Conservation (phyloP, 805 yeast genomes). For the Candida railenensis region DNA sequence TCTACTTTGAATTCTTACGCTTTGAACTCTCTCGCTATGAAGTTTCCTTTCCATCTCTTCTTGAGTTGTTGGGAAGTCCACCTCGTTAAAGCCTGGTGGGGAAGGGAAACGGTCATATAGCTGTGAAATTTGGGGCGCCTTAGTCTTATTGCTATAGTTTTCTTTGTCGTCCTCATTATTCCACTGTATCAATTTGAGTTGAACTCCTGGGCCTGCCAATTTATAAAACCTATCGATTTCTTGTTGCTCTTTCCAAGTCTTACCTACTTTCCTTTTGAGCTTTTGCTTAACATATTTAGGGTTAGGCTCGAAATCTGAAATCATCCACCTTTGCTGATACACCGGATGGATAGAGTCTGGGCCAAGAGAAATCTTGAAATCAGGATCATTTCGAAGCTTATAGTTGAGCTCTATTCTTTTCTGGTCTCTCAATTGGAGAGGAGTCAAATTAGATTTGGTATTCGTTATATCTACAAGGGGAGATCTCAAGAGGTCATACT, state of each 20-base stretch:
- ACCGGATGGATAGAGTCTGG: constrained; percentile 27
- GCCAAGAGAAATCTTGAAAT: constrained; percentile 22
- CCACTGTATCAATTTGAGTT: constrained; percentile 5
- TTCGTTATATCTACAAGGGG: constrained; percentile 3
- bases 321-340: constrained; percentile 33
- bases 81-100: constrained; percentile 41
- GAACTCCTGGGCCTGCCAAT: constrained; percentile 7
- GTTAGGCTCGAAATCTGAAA: constrained; percentile 36
- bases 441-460: constrained; percentile 16
- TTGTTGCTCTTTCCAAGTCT: constrained; percentile 14
- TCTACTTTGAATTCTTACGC: constrained; percentile 26
- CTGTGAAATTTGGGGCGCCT: constrained; percentile 21
- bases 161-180: constrained; percentile 14
- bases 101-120: constrained; percentile 36
- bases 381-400: constrained; percentile 17
- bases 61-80: constrained; percentile 36
- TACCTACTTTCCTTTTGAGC: constrained; percentile 13
- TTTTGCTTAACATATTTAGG: constrained; percentile 19
- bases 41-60: constrained; percentile 22
- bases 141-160: background rate
- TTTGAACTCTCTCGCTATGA: constrained; percentile 20
- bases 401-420: constrained; percentile 22
- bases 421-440: constrained; percentile 32
- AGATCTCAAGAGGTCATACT: background rate
- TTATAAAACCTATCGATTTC: constrained; percentile 14